phyloP scores from a whole-genome alignment of 225 moss, liverwort and hornwort genomes.

The Lunularia cruciata region DNA sequence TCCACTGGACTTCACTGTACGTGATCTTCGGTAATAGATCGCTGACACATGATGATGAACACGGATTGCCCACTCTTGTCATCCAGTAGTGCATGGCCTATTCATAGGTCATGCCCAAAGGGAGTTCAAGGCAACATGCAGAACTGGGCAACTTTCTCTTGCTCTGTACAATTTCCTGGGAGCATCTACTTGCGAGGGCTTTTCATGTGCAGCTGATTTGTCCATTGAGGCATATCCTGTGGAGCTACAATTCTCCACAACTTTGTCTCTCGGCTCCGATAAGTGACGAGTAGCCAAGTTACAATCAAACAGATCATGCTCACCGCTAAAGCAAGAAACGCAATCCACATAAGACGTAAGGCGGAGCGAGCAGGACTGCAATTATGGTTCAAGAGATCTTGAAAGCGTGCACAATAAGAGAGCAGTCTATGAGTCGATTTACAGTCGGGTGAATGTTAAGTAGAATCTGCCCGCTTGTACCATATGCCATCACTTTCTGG shows the following conservation, averaged over 20 bases:
- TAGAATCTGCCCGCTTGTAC: slow-evolving; percentile 48
- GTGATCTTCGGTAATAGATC: too few relatives aligned
- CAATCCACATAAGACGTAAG: slow-evolving; percentile 59
- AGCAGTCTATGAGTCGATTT: slow-evolving; percentile 55
- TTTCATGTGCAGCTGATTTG: too few relatives aligned
- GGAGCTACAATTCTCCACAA: slow-evolving; percentile 9
- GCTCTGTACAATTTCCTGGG: too few relatives aligned
- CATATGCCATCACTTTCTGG: slow-evolving; percentile 38
- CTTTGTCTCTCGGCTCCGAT: slow-evolving; percentile 30
- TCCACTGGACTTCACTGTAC: too few relatives aligned
- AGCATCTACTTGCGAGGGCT: too few relatives aligned
- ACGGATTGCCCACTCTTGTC: too few relatives aligned
- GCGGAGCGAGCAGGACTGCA: slow-evolving; percentile 46
- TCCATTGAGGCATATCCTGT: neutral
- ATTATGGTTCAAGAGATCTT: slow-evolving; percentile 45
- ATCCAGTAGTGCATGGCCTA: too few relatives aligned
- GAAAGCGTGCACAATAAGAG: slow-evolving; percentile 65
- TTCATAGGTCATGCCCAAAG: too few relatives aligned
- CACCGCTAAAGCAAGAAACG: slow-evolving; percentile 47
- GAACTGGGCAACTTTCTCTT: too few relatives aligned
- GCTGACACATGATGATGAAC: too few relatives aligned
- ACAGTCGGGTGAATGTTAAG: slow-evolving; percentile 49
- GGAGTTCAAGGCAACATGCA: too few relatives aligned
- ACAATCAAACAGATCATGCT: slow-evolving; percentile 42
- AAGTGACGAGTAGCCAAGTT: slow-evolving; percentile 52